phyloP scores from a whole-genome alignment of 2,329 filamentous ascomycete species.

The Emergomyces africanus region DNA sequence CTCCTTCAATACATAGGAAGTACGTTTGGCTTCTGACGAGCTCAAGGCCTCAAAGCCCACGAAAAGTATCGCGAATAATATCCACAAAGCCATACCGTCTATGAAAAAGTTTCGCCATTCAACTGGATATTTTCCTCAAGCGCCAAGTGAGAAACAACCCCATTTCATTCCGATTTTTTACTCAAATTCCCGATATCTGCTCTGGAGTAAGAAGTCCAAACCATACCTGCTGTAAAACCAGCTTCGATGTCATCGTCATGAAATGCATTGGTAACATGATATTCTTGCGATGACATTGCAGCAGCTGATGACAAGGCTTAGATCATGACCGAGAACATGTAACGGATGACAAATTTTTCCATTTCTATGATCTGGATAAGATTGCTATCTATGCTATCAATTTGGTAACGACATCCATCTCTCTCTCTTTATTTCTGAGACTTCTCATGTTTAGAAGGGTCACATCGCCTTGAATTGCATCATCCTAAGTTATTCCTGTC shows the following conservation, averaged over 20 bases:
- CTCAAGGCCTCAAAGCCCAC: not conserved
- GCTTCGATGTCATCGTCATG: not conserved
- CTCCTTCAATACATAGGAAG: not conserved
- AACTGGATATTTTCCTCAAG: not conserved
- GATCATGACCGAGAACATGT: not conserved
- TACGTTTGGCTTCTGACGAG: not conserved
- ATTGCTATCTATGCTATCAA: not conserved
- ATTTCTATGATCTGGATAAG: not conserved
- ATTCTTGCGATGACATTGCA: not conserved
- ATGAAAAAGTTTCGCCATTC: not conserved
- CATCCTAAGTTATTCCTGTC: not conserved
- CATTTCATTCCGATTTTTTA: not conserved
- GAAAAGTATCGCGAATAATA: not conserved
- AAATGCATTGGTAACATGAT: not conserved
- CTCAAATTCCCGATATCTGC: not conserved
- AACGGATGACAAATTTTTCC: not conserved
- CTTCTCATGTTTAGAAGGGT: not conserved
- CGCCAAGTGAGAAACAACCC: not conserved
- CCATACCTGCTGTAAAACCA: not conserved
- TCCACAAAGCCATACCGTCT: not conserved
- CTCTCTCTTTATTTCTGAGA: too few relatives aligned
- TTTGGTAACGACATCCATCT: not conserved
- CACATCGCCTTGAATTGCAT: not conserved
- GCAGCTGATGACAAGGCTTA: not conserved
- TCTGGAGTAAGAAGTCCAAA: not conserved